Evolutionary conservation across 768 basidiomycete genomes (phyloP).

Genomic region (Trametes meyenii): DNA sequence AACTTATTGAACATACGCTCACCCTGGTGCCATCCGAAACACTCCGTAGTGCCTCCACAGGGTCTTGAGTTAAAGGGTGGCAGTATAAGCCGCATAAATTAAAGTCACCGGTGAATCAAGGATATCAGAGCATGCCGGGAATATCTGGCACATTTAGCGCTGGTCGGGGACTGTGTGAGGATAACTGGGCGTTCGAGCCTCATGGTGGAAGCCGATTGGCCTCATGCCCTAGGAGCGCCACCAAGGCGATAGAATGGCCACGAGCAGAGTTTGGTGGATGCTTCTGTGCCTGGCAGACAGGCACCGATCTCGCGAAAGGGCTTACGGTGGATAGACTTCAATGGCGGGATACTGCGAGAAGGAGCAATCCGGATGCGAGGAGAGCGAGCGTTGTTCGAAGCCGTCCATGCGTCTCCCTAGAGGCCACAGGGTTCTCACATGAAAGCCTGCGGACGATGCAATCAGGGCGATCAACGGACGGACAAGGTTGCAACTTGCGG

Average conservation of each 20-base stretch:
- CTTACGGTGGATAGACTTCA: slow-evolving; percentile 18
- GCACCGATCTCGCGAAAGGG: slow-evolving; percentile 15
- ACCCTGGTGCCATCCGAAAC: too few relatives aligned
- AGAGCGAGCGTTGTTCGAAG: neutral
- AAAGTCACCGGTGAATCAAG: neutral
- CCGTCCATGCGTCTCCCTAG: neutral
- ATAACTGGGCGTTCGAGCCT: slow-evolving; percentile 9
- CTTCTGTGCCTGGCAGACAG: slow-evolving; percentile 24
- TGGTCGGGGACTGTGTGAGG: neutral
- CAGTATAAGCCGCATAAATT: too few relatives aligned
- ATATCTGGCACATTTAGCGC: neutral
- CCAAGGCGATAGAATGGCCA: slow-evolving; percentile 8
- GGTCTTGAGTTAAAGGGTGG: too few relatives aligned
- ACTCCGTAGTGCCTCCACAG: too few relatives aligned
- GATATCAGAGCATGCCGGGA: neutral
- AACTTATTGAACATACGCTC: neutral
- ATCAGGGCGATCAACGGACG: slow-evolving; percentile 19
- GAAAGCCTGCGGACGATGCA: neutral
- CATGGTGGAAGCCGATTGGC: slow-evolving; percentile 5
- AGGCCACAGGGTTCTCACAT: neutral
- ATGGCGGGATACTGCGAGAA: neutral
- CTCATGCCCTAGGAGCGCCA: slow-evolving; percentile 4
- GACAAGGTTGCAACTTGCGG: neutral
- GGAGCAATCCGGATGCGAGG: slow-evolving; percentile 3
- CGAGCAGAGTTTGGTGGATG: slow-evolving; percentile 10